Evolutionary conservation across 495 filamentous ascomycete species (phyloP), one percentile per base, ranked within the genome.

Genomic region (Penicillium longicatenatum): DNA sequence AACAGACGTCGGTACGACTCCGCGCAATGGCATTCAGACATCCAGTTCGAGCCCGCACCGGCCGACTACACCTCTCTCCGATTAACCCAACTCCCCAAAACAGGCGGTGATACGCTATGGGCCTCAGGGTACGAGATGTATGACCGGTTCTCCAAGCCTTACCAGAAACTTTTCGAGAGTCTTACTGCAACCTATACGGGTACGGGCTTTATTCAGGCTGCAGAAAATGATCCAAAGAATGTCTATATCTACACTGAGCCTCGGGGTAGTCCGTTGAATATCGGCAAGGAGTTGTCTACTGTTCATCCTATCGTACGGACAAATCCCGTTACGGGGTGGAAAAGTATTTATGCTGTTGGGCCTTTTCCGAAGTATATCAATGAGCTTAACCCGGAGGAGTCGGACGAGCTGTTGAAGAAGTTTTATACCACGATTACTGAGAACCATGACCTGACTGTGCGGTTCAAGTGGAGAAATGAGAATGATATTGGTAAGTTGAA

Each of bases 301-400:
- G 72, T 85, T 3, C 90, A 92, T 68, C 87, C 89, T 1, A 82
- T 92, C 7, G 71, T 92, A 7, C 83, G 90, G 16, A 92, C 89
- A 3, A 90, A 93, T 66, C 89, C 73, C 2, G 86, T 92, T 0
- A 91, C 89, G 0, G 89, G 89, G 2, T 92, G 89, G 89, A 90
- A 90, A 68, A 79, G 72, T 5, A 74, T 93, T 14, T 92, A 85
- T 63, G 85, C 82, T 2, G 79, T 87, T 24, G 86, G 86, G 44
- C 77, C 77, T 12, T 86, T 89, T 71, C 76, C 84, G 2, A 70
- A 82, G 60, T 67, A 78, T 9, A 87, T 92, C 72, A 84, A 91
- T 68, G 90, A 81, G 6, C 63, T 77, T 10, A 72, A 61, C 20
- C 60, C 66, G 24, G 62, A 64, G 19, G 74, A 77, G 44, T 74